Base-by-base conservation (phyloP, 352 stramenopile genomes). In the Globisporangium polare region DNA sequence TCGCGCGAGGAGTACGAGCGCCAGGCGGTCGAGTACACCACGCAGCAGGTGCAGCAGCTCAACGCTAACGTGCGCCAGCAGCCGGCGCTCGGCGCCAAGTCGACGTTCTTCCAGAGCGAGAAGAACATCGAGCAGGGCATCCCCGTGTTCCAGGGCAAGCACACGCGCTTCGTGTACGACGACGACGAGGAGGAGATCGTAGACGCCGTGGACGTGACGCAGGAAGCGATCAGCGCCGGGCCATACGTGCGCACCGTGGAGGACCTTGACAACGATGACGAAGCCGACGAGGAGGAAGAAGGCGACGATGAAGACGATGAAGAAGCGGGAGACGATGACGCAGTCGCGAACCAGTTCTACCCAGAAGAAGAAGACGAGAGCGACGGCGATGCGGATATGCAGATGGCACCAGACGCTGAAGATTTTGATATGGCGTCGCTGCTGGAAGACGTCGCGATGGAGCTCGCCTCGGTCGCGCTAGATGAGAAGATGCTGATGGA, bases 141-240 rank as follows among this genome's bases (percentile, higher is more conserved):
- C 33, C 82, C 82, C 1, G 74, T 91, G 13, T 91, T 91, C 65
- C 82, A 89, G 66, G 82, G 82, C 29, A 88, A 82, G 62, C 82
- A 91, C 77, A 91, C 80, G 68, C 80, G 82, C 33, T 91, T 92
- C 46, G 73, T 92, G 53, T 92, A 92, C 71, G 83, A 92, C 58
- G 77, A 88, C 13, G 77, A 87, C 8, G 79, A 89, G 0, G 73
- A 86, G 9, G 74, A 86, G 60, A 89, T 92, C 62, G 67, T 89
- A 37, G 78, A 54, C 7, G 80, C 71, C 1, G 72, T 91, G 24
- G 82, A 91, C 60, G 79, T 88, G 53, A 89, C 79, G 52, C 57
- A 88, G 53, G 60, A 84, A 65, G 73, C 77, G 53, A 56, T 85
- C 54, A 66, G 51, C n/a, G 62, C 54, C 3, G 80, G 79, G 0